These are phyloP conservation scores for Cucurbita ficifolia DNA, from an alignment of 306 rosid species.

Conservation along the genomic window DNA sequence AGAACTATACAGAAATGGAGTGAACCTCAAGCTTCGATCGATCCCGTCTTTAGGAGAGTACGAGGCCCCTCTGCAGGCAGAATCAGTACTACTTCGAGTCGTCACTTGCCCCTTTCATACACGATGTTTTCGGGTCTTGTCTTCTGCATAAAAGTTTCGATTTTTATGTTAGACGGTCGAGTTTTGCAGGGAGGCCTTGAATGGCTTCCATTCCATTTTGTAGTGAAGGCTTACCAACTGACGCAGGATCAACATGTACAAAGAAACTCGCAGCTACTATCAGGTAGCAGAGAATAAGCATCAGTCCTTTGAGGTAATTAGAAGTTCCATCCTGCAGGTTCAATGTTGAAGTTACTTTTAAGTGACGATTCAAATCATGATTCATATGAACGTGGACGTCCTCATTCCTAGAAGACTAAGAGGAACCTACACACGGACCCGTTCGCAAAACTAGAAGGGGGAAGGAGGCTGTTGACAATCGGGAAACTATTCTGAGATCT, in stretches of 20 bases:
- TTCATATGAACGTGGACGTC: too few species aligned
- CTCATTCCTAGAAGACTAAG: too few species aligned
- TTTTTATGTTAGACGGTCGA: not conserved
- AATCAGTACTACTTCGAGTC: not conserved
- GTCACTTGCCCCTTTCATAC: not conserved
- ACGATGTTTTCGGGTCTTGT: not conserved
- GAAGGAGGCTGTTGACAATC: not conserved
- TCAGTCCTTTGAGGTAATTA: constrained; percentile 70
- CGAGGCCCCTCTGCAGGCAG: not conserved
- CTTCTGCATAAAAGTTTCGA: not conserved
- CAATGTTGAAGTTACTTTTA: not conserved
- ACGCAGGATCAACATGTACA: constrained; percentile 51
- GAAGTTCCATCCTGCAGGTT: constrained; percentile 78
- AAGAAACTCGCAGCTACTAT: constrained; percentile 79
- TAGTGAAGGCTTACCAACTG: constrained; percentile 18
- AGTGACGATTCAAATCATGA: not conserved
- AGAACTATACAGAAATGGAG: not conserved
- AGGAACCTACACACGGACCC: too few species aligned
- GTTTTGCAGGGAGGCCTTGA: not conserved
- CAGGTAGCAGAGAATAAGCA: constrained; percentile 74
- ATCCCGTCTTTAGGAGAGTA: not conserved
- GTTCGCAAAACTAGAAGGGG: not conserved
- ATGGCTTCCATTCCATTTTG: not conserved
- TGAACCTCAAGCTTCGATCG: not conserved
- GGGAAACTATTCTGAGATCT: too few species aligned